Conservation (phyloP, 1,284 basidiomycete genomes). For the Marasmius oreades region DNA sequence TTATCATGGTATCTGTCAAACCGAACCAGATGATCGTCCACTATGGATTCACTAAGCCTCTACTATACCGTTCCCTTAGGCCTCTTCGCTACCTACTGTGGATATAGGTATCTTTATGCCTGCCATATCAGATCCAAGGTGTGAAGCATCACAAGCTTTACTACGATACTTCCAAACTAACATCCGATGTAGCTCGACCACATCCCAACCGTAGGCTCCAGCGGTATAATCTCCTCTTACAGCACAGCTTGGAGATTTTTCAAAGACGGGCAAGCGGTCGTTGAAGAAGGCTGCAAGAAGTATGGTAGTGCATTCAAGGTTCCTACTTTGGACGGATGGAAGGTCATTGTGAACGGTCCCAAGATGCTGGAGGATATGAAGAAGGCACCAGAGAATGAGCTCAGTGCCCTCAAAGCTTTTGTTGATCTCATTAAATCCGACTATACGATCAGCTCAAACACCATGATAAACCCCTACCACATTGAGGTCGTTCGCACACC, state of each 20-base stretch:
- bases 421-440: slow-evolving; percentile 25
- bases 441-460: slow-evolving; percentile 23
- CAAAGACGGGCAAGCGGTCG: background rate
- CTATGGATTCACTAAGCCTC: background rate
- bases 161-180: no score
- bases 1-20: no score
- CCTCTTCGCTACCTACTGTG: background rate
- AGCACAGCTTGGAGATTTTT: background rate
- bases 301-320: slow-evolving; percentile 5
- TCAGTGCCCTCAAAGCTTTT: slow-evolving; percentile 10
- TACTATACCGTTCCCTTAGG: background rate
- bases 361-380: slow-evolving; percentile 34
- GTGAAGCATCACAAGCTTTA: background rate
- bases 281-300: background rate
- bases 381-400: slow-evolving; percentile 31
- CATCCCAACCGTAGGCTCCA: no score
- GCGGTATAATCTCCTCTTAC: background rate
- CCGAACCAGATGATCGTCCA: no score
- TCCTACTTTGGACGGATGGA: slow-evolving; percentile 9
- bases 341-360: slow-evolving; percentile 29
- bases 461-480: slow-evolving; percentile 3
- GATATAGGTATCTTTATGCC: background rate
- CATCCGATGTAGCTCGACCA: no score
- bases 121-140: background rate
- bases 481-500: slow-evolving; percentile 6